A percentile compares a stretch with the other conserved stretches of the same genome.
phyloP scores from a whole-genome alignment of 257 asterid genomes.

The Petunia secreta region DNA sequence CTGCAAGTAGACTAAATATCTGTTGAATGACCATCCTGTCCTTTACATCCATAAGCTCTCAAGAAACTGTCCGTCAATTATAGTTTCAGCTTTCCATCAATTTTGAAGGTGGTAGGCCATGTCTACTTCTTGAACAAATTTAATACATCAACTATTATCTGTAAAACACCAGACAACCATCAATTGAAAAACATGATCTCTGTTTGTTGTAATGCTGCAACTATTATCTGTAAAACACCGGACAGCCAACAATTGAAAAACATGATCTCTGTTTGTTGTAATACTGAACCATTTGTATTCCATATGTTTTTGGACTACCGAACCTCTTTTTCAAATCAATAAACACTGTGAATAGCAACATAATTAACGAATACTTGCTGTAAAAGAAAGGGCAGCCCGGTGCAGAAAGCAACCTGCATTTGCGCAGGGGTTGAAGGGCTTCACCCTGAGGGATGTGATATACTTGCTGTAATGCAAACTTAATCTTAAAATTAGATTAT shows the following conservation, averaged over 20 bases:
- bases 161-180: neutral
- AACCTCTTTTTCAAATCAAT: slow-evolving; percentile 8
- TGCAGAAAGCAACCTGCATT: too few species aligned
- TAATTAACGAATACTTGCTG: too few species aligned
- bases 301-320: neutral
- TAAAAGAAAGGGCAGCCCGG: too few species aligned
- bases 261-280: too few species aligned
- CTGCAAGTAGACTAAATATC: neutral
- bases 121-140: neutral
- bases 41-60: neutral
- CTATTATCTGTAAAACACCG: too few species aligned
- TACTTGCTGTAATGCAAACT: neutral
- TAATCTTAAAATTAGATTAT: neutral
- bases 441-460: too few species aligned
- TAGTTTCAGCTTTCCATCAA: neutral
- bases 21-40: slow-evolving; percentile 11
- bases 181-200: neutral
- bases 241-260: too few species aligned
- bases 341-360: neutral
- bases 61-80: slow-evolving; percentile 11
- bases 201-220: slow-evolving; percentile 19
- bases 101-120: slow-evolving; percentile 4
- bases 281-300: too few species aligned
- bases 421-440: too few species aligned
- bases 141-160: neutral